phyloP scores from a whole-genome alignment of 257 asterid genomes.

The Agastache rugosa region DNA sequence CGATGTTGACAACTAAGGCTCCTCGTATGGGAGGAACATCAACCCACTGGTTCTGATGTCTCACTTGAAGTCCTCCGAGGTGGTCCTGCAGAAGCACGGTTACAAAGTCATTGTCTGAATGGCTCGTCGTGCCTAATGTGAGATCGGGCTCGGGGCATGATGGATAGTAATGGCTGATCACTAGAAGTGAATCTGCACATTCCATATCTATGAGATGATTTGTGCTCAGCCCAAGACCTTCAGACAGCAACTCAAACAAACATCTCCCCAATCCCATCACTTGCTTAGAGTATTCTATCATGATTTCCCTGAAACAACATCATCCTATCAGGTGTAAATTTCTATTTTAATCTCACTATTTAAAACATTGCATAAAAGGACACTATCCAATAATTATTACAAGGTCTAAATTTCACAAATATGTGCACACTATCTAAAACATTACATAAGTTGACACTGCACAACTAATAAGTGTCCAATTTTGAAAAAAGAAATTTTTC shows the following conservation, averaged over 20 bases:
- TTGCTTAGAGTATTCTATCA: conserved; percentile 36
- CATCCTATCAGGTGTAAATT: background rate
- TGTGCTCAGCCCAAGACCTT: conserved; percentile 38
- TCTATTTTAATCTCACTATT: background rate
- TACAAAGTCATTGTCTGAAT: conserved; percentile 50
- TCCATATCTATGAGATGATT: conserved; percentile 39
- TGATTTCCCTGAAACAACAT: conserved; percentile 1
- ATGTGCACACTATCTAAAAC: too few species aligned
- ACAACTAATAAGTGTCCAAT: too few species aligned
- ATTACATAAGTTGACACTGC: too few species aligned
- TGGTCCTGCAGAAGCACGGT: conserved; percentile 54
- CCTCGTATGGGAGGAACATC: conserved; percentile 50
- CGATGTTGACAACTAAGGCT: conserved; percentile 39
- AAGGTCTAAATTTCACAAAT: too few species aligned
- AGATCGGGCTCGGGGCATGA: conserved; percentile 57
- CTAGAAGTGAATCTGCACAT: conserved; percentile 37
- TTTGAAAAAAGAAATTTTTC: too few species aligned
- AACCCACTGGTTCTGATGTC: conserved; percentile 36
- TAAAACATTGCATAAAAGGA: too few species aligned
- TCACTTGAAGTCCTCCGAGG: conserved; percentile 41
- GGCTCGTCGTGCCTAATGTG: conserved; percentile 42
- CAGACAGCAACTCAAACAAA: conserved; percentile 38
- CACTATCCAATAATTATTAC: too few species aligned
- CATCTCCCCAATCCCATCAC: conserved; percentile 30
- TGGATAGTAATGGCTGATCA: conserved; percentile 47